phyloP scores from a whole-genome alignment of 768 basidiomycete species.

The Boletus vermiculosoides region DNA sequence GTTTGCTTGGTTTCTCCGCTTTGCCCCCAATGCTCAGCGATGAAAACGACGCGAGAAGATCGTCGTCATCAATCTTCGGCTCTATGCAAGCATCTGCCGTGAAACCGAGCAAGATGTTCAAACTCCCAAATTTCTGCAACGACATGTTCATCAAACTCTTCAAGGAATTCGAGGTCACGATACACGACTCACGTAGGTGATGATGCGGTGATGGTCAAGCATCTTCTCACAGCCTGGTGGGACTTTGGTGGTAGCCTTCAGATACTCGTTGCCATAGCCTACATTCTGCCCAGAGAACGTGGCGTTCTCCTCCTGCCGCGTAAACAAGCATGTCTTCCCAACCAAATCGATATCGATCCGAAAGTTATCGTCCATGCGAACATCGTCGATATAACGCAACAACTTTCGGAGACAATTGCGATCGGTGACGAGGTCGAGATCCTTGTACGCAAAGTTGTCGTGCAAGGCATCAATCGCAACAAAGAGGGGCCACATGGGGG shows the following conservation, averaged over 20 bases:
- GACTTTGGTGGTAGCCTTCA: constrained; percentile 50
- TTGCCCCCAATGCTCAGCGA: constrained; percentile 18
- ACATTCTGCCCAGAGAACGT: constrained; percentile 27
- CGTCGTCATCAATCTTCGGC: constrained; percentile 20
- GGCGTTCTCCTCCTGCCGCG: constrained; percentile 48
- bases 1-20: neutral
- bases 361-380: constrained; percentile 41
- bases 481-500: constrained; percentile 54
- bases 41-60: constrained; percentile 27
- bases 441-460: constrained; percentile 23
- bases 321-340: constrained; percentile 60
- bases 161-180: neutral
- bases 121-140: constrained; percentile 52
- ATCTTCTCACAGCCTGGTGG: constrained; percentile 48
- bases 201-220: constrained; percentile 60
- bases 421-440: constrained; percentile 56
- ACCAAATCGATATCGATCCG: constrained; percentile 68
- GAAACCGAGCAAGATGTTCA: constrained; percentile 59
- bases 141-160: neutral
- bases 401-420: constrained; percentile 67
- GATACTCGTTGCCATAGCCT: constrained; percentile 61
- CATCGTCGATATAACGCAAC: constrained; percentile 45
- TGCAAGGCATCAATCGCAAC: constrained; percentile 51
- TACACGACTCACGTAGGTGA: constrained; percentile 52
- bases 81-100: constrained; percentile 47